Evolutionary conservation across 2,329 filamentous ascomycete genomes (phyloP).

Genomic region (Lachnellula suecica): DNA sequence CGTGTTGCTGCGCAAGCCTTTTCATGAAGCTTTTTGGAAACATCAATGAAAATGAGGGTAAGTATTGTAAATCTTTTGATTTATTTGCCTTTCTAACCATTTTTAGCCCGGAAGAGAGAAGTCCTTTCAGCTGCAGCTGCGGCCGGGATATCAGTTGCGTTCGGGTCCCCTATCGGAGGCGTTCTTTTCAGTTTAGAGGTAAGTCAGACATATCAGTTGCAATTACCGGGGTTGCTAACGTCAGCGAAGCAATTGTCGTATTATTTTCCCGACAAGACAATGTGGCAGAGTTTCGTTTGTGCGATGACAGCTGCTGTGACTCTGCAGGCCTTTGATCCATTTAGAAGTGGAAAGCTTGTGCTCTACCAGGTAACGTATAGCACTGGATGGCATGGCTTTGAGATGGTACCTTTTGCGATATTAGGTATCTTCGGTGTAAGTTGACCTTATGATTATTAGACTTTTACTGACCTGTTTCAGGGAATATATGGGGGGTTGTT

Average conservation of each 20-base stretch:
- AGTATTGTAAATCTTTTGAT: slow-evolving; percentile 11
- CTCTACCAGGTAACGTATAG: slow-evolving; percentile 95
- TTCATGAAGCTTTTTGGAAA: slow-evolving; percentile 86
- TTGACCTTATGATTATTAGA: slow-evolving; percentile 3
- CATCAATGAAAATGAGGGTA: slow-evolving; percentile 85
- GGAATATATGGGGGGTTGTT: slow-evolving; percentile 95
- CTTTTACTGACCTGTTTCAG: slow-evolving; percentile 34
- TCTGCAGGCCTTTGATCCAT: slow-evolving; percentile 89
- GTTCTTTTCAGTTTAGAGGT: slow-evolving; percentile 94
- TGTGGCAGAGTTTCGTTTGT: slow-evolving; percentile 99
- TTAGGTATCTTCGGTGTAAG: slow-evolving; percentile 78
- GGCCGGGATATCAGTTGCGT: slow-evolving; percentile 57
- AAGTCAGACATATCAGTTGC: slow-evolving; percentile 18
- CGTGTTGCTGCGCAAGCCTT: slow-evolving; percentile 92
- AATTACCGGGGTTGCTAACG: slow-evolving; percentile 12
- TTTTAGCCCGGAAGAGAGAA: slow-evolving; percentile 82
- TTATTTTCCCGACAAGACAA: slow-evolving; percentile 98
- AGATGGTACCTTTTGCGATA: slow-evolving; percentile 82
- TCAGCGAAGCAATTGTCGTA: slow-evolving; percentile 80
- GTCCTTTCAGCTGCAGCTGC: slow-evolving; percentile 88
- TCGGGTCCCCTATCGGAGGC: slow-evolving; percentile 75
- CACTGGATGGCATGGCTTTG: slow-evolving; percentile 90
- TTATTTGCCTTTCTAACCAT: slow-evolving; percentile 26
- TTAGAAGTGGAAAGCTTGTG: slow-evolving; percentile 92
- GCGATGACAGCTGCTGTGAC: slow-evolving; percentile 98